These are phyloP conservation scores for Citrullus mucosospermus DNA, from an alignment of 306 rosid genomes.

Conservation along the genomic window DNA sequence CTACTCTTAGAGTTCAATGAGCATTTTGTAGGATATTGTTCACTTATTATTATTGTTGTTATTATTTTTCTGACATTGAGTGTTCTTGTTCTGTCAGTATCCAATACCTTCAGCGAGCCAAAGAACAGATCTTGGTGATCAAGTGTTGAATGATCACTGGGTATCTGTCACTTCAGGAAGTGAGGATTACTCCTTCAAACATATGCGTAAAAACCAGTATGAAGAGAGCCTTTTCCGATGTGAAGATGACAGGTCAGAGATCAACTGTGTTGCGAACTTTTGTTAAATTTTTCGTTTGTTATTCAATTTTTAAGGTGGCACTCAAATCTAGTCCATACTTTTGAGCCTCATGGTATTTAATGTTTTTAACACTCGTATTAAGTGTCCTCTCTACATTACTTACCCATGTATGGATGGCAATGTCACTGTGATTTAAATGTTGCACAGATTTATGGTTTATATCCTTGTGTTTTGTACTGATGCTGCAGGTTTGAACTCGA, in stretches of 20 bases:
- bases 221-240: slow-evolving; percentile 99
- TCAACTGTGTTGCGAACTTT: slow-evolving; percentile 11
- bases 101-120: slow-evolving; percentile 89
- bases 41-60: not conserved
- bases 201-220: slow-evolving; percentile 99
- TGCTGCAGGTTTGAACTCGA: slow-evolving; percentile 88
- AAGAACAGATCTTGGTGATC: slow-evolving; percentile 71
- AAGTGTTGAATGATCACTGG: slow-evolving; percentile 88
- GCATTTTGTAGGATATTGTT: slow-evolving; percentile 1
- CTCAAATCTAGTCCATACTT: not conserved
- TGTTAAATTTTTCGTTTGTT: not conserved
- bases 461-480: slow-evolving; percentile 21
- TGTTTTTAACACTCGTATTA: not conserved
- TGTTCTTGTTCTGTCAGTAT: slow-evolving; percentile 45
- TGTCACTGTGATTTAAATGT: not conserved
- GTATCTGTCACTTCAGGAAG: slow-evolving; percentile 99
- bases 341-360: not conserved
- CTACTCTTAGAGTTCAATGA: not conserved
- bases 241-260: slow-evolving; percentile 90
- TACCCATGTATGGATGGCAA: not conserved
- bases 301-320: not conserved
- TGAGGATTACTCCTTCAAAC: slow-evolving; percentile 97
- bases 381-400: not conserved
- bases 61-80: not conserved
- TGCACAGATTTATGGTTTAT: not conserved